Conservation (phyloP, 164 flowering plant species). For the Piper longum region DNA sequence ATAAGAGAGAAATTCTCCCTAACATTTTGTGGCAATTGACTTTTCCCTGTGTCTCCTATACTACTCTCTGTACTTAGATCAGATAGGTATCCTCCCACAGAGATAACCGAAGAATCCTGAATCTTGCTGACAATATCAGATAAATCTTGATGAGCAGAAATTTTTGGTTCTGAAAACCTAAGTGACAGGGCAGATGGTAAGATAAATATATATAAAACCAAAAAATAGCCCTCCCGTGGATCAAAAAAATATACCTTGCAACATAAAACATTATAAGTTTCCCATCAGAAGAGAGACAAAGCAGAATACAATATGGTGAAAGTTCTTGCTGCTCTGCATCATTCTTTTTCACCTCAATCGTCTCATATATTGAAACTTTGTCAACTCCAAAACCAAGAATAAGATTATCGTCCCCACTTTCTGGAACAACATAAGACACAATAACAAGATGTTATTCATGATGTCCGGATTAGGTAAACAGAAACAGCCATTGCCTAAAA, state of each 20-base stretch:
- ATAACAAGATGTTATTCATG: background rate
- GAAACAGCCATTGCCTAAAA: background rate
- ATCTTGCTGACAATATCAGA: background rate
- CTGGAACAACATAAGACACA: conserved; percentile 26
- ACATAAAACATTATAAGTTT: conserved; percentile 60
- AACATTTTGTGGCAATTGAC: background rate
- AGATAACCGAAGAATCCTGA: background rate
- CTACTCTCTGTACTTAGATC: background rate
- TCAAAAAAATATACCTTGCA: conserved; percentile 39
- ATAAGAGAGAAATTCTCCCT: background rate
- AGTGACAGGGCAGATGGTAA: background rate
- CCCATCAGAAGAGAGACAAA: conserved; percentile 79
- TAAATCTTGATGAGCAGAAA: background rate
- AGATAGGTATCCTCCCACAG: background rate
- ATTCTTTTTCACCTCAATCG: conserved; percentile 35
- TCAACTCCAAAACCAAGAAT: conserved; percentile 65
- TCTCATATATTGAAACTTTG: conserved; percentile 40
- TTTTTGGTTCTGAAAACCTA: background rate
- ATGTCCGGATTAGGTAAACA: background rate
- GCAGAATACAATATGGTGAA: conserved; percentile 54
- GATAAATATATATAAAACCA: background rate
- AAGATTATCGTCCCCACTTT: conserved; percentile 70
- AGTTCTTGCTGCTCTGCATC: conserved; percentile 48
- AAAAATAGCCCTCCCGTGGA: background rate
- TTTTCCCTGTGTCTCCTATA: background rate